These are phyloP conservation scores for Lizonia empirigonia DNA, from an alignment of 2,329 filamentous ascomycete genomes.

Conservation along the genomic window DNA sequence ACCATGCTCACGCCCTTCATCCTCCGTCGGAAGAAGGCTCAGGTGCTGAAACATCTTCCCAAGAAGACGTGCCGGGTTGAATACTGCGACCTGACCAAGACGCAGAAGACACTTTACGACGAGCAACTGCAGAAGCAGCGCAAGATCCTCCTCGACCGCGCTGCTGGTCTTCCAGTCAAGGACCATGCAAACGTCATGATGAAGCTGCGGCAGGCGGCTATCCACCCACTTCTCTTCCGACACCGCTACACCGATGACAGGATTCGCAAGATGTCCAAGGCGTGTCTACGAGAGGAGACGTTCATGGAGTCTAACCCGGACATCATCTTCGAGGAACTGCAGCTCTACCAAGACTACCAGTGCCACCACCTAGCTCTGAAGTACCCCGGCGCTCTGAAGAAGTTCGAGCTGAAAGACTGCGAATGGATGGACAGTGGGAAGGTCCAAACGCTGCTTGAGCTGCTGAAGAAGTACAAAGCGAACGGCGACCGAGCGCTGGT, in stretches of 20 bases:
- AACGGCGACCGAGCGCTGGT: slow-evolving; percentile 88
- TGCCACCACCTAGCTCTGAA: slow-evolving; percentile 63
- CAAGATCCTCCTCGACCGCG: slow-evolving; percentile 65
- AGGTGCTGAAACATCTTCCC: slow-evolving; percentile 83
- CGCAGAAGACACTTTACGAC: slow-evolving; percentile 76
- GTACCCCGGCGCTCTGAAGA: slow-evolving; percentile 58
- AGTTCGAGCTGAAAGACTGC: slow-evolving; percentile 63
- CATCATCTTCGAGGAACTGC: slow-evolving; percentile 60
- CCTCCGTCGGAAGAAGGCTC: slow-evolving; percentile 87
- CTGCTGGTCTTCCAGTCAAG: slow-evolving; percentile 60
- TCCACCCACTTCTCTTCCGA: slow-evolving; percentile 88
- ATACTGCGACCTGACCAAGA: slow-evolving; percentile 76
- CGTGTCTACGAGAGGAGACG: slow-evolving; percentile 72
- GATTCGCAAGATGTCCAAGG: slow-evolving; percentile 76
- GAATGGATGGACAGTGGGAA: slow-evolving; percentile 82
- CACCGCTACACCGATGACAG: slow-evolving; percentile 76
- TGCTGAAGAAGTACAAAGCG: slow-evolving; percentile 73
- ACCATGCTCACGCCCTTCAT: slow-evolving; percentile 96
- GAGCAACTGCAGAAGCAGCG: slow-evolving; percentile 67
- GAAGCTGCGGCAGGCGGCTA: slow-evolving; percentile 87
- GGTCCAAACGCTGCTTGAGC: slow-evolving; percentile 76
- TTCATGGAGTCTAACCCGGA: slow-evolving; percentile 58
- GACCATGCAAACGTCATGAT: slow-evolving; percentile 69
- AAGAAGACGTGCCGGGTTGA: slow-evolving; percentile 78
- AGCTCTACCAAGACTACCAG: slow-evolving; percentile 65